Conservation (phyloP, 345 rosid species). For the Luvunga scandens region DNA sequence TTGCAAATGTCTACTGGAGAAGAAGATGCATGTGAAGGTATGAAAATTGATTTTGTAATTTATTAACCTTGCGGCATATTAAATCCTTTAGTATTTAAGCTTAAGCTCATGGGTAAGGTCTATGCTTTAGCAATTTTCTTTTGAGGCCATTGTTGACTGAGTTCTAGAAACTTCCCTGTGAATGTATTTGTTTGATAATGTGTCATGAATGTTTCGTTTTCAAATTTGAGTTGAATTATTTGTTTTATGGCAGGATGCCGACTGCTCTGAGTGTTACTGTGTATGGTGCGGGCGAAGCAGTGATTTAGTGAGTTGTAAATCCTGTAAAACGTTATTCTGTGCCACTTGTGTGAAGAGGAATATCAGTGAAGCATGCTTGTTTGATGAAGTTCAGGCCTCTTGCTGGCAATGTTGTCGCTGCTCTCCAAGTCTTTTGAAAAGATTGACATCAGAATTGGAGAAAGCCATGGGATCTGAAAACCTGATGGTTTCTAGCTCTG, state of each 20-base stretch:
- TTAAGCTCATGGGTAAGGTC: neutral
- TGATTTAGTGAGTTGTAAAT: slow-evolving; percentile 74
- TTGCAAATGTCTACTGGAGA: slow-evolving; percentile 71
- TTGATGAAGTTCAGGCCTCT: slow-evolving; percentile 54
- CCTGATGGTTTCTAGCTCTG: slow-evolving; percentile 46
- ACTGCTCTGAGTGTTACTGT: slow-evolving; percentile 70
- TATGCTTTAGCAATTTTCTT: neutral
- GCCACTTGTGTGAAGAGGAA: slow-evolving; percentile 70
- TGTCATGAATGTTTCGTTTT: neutral
- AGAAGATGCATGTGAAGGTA: slow-evolving; percentile 68
- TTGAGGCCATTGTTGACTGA: neutral
- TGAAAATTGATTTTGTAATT: slow-evolving; percentile 9
- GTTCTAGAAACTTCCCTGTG: neutral
- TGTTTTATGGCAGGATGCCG: slow-evolving; percentile 55
- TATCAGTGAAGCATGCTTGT: slow-evolving; percentile 68
- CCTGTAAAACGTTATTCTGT: slow-evolving; percentile 76
- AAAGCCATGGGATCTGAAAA: slow-evolving; percentile 59
- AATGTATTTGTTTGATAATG: neutral
- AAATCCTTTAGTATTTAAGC: neutral
- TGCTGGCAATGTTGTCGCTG: slow-evolving; percentile 91
- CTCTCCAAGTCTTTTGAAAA: slow-evolving; percentile 67
- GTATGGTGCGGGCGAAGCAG: slow-evolving; percentile 80
- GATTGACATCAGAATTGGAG: slow-evolving; percentile 63
- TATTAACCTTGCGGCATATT: neutral
- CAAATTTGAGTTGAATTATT: slow-evolving; percentile 15